Evolutionary conservation across 768 basidiomycete species (phyloP).

Genomic region (Trametes cinnabarina): DNA sequence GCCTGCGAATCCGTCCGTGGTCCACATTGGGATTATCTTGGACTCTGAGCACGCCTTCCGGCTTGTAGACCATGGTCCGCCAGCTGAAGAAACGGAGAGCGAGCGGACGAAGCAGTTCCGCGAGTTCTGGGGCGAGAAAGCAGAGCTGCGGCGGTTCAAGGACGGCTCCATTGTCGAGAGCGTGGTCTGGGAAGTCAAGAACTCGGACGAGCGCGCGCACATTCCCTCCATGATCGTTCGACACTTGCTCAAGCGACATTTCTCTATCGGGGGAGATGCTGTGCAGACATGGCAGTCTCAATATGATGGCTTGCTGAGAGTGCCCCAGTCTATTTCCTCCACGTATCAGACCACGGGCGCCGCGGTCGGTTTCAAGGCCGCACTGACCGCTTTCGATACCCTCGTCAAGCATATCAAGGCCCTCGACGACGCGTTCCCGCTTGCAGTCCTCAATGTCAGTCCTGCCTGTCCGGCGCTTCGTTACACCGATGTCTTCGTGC

Average conservation of each 20-base stretch:
- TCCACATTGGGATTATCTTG: slow-evolving; percentile 77
- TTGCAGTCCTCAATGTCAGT: slow-evolving; percentile 73
- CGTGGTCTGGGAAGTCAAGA: slow-evolving; percentile 93
- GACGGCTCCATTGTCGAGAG: slow-evolving; percentile 91
- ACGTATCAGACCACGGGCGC: slow-evolving; percentile 36
- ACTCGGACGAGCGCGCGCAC: slow-evolving; percentile 73
- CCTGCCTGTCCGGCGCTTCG: slow-evolving; percentile 73
- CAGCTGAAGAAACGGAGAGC: slow-evolving; percentile 60
- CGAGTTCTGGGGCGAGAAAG: slow-evolving; percentile 87
- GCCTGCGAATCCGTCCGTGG: slow-evolving; percentile 45
- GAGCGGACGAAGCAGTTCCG: slow-evolving; percentile 61
- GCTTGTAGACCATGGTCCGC: slow-evolving; percentile 90
- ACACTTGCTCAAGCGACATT: slow-evolving; percentile 75
- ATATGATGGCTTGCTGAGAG: slow-evolving; percentile 57
- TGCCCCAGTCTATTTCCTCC: slow-evolving; percentile 54
- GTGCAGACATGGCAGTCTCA: slow-evolving; percentile 56
- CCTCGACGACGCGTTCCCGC: slow-evolving; percentile 68
- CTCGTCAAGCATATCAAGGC: slow-evolving; percentile 75
- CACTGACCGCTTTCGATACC: slow-evolving; percentile 74
- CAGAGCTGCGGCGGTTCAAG: slow-evolving; percentile 92
- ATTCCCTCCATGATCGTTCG: slow-evolving; percentile 74
- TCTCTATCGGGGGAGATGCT: slow-evolving; percentile 55
- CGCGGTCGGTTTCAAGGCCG: slow-evolving; percentile 64
- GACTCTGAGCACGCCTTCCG: slow-evolving; percentile 72
- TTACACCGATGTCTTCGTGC: slow-evolving; percentile 81